Evolutionary conservation across 768 basidiomycete genomes (phyloP).

Genomic region (Podaxis carcinomalis): DNA sequence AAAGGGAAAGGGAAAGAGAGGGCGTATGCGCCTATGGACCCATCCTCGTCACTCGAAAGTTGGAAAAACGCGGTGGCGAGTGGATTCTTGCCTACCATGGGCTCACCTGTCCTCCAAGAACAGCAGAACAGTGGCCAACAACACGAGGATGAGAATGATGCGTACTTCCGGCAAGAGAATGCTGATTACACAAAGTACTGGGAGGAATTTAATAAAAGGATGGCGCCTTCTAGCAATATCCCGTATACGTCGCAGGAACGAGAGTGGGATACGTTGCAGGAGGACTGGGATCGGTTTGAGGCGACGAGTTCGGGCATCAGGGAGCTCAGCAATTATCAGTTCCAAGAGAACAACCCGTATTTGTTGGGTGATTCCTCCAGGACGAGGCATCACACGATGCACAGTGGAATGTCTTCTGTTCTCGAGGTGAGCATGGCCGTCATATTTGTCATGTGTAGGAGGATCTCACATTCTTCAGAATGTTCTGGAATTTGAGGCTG

Average conservation of each 20-base stretch:
- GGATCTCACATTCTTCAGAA: slow-evolving; percentile 43
- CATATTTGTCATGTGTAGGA: slow-evolving; percentile 11
- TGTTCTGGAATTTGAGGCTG: slow-evolving; percentile 86
- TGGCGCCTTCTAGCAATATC: slow-evolving; percentile 12
- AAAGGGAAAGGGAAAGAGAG: slow-evolving; percentile 63
- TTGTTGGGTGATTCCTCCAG: slow-evolving; percentile 53
- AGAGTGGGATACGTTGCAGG: slow-evolving; percentile 66
- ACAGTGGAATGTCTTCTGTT: slow-evolving; percentile 29
- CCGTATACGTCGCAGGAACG: slow-evolving; percentile 22
- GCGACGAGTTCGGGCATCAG: slow-evolving; percentile 65
- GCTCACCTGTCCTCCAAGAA: slow-evolving; percentile 4
- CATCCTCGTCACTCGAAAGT: neutral
- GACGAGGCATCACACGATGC: slow-evolving; percentile 45
- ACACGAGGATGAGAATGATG: slow-evolving; percentile 49
- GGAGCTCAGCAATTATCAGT: slow-evolving; percentile 56
- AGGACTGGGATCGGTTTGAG: slow-evolving; percentile 80
- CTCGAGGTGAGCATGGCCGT: slow-evolving; percentile 34
- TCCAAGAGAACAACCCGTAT: slow-evolving; percentile 79
- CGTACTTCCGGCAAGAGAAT: slow-evolving; percentile 71
- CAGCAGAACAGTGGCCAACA: slow-evolving; percentile 6
- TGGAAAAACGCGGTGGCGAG: neutral
- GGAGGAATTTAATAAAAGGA: slow-evolving; percentile 34
- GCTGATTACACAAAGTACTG: slow-evolving; percentile 61
- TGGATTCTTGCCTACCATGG: neutral
- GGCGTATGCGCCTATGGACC: slow-evolving; percentile 25